These are phyloP conservation scores for Phalaenopsis aphrodite DNA, from an alignment of 106 monocot species.

Conservation along the genomic window DNA sequence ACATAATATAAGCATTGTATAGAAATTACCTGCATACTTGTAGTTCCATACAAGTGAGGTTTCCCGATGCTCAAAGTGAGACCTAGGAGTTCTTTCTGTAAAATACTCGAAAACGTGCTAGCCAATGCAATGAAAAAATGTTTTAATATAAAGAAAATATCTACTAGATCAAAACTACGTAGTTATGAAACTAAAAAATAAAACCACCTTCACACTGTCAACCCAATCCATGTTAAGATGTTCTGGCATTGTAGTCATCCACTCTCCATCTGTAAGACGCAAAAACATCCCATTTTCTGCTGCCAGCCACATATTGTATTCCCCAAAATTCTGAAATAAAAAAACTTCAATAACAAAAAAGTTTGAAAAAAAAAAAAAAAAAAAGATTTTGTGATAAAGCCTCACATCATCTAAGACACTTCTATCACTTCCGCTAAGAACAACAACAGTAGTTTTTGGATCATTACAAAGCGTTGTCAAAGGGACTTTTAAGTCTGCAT, in stretches of 20 bases:
- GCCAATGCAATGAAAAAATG: conserved; percentile 3
- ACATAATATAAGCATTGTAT: neutral
- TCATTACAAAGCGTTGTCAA: conserved; percentile 69
- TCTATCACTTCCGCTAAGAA: conserved; percentile 94
- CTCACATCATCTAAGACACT: conserved; percentile 88
- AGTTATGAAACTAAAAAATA: neutral
- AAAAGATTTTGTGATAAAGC: neutral
- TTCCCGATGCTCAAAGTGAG: conserved; percentile 98
- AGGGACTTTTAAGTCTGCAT: conserved; percentile 73
- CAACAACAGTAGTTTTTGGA: conserved; percentile 76
- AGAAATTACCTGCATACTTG: conserved; percentile 78
- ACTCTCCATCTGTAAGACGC: conserved; percentile 78
- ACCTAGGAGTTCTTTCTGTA: conserved; percentile 92
- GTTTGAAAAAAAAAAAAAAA: too few species aligned
- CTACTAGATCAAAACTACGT: neutral
- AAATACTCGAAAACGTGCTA: conserved; percentile 99
- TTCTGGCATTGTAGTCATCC: conserved; percentile 99
- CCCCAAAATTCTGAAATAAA: conserved; percentile 79
- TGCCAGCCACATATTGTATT: conserved; percentile 94
- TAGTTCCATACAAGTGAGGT: conserved; percentile 98
- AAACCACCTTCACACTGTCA: conserved; percentile 87
- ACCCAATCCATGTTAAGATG: conserved; percentile 99
- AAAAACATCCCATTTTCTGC: conserved; percentile 99
- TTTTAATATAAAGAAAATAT: neutral
- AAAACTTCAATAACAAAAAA: neutral